Evolutionary conservation across 164 flowering plant genomes (phyloP).

Genomic region (Umbellularia californica): DNA sequence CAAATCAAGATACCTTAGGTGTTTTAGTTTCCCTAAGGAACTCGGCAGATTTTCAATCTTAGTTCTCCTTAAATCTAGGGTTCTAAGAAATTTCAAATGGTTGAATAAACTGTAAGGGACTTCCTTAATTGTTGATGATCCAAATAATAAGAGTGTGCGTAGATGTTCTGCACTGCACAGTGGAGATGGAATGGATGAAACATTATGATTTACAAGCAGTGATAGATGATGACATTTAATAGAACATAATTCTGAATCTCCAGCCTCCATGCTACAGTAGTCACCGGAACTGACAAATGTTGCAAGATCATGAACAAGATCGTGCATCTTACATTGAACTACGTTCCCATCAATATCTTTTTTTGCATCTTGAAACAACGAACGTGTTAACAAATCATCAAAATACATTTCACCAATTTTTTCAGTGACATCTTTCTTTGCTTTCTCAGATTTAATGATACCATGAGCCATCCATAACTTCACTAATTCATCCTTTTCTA

Average conservation of each 20-base stretch:
- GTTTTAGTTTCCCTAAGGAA: conserved; percentile 5
- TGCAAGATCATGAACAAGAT: neutral
- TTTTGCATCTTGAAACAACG: neutral
- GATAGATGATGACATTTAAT: neutral
- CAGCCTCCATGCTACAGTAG: neutral
- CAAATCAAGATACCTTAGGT: conserved; percentile 7
- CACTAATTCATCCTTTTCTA: neutral
- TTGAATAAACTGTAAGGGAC: neutral
- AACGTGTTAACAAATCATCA: neutral
- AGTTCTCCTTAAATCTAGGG: conserved; percentile 1
- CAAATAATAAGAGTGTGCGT: neutral
- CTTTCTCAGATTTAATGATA: neutral
- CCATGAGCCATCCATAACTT: conserved; percentile 11
- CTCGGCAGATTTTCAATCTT: neutral
- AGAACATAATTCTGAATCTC: neutral
- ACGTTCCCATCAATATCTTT: neutral
- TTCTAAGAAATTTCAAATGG: neutral
- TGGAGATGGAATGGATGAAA: neutral
- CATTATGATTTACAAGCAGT: neutral
- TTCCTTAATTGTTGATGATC: neutral
- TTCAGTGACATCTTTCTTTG: no score
- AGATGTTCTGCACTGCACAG: neutral
- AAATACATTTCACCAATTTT: neutral
- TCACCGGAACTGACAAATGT: neutral
- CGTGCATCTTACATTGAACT: neutral